These are phyloP conservation scores for Conticribra guillardii DNA, from an alignment of 108 stramenopile species.

Conservation along the genomic window DNA sequence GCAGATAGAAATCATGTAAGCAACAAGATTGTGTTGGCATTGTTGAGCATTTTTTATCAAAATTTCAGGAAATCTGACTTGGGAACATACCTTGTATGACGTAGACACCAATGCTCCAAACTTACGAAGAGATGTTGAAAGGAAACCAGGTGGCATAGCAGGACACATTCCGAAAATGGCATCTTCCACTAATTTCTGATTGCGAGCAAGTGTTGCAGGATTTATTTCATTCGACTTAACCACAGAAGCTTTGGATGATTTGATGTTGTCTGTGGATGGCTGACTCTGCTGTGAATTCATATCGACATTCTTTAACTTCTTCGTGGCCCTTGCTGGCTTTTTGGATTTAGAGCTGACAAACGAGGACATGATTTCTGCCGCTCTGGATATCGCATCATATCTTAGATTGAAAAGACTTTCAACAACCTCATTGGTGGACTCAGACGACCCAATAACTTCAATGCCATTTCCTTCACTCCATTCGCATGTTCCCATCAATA, in stretches of 20 bases:
- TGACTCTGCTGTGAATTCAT: conserved; percentile 9
- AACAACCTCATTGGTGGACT: conserved; percentile 20
- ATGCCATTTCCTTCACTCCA: conserved; percentile 12
- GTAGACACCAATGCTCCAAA: conserved; percentile 20
- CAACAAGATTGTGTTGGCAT: no score
- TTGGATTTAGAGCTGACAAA: conserved; percentile 19
- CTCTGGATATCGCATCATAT: conserved; percentile 27
- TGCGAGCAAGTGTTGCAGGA: conserved; percentile 15
- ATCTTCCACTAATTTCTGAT: conserved; percentile 31
- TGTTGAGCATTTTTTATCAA: no score
- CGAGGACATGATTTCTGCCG: conserved; percentile 41
- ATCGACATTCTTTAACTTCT: conserved; percentile 45
- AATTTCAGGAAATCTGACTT: no score
- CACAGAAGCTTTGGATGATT: conserved; percentile 11
- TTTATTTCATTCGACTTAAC: conserved; percentile 30
- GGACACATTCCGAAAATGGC: conserved; percentile 17
- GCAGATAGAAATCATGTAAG: background rate
- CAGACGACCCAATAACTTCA: conserved; percentile 3
- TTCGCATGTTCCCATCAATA: conserved; percentile 23
- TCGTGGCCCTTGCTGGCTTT: no score
- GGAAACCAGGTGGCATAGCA: conserved; percentile 26
- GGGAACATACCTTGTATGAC: no score
- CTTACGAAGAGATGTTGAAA: conserved; percentile 22
- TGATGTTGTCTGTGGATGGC: conserved; percentile 21
- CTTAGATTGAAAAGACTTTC: conserved; percentile 47